Evolutionary conservation across 176 grass and related monocot species (phyloP), one percentile per base, ranked within the genome.

Genomic region (Oryza brachyantha): DNA sequence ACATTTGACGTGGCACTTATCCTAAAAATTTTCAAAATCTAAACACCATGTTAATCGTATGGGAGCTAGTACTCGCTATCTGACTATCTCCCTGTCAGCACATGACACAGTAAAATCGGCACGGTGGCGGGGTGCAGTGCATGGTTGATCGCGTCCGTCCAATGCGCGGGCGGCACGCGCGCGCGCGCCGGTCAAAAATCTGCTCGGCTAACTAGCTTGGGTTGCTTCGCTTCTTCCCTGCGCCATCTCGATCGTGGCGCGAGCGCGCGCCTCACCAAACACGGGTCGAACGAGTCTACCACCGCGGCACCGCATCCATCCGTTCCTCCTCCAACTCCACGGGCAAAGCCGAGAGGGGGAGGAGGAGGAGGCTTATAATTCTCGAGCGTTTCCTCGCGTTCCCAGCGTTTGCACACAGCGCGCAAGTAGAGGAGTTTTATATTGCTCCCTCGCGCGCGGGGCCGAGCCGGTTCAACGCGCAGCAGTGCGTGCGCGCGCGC

Each of bases 131-230:
- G n/a, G n/a, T n/a, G n/a, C n/a, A n/a, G n/a, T n/a, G n/a, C n/a
- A n/a, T n/a, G n/a, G n/a, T 4, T 22, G 50, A 55, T 55, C 50
- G 50, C n/a, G 52, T 57, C 52, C 52, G 52, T 40, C 3, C 25
- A 26, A 8, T 41, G 64, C 14, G 60, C 24, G 7, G 36, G 45
- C 29, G 0, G 6, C n/a, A 10, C 45, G 9, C 17, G 36, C 9
- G 1, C 59, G 4, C 77, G 62, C 29, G 21, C 73, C 74, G 75
- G 86, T 84, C 86, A 88, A 88, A 88, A 80, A 74, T 79, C 74
- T 16, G n/a, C 66, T 55, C 43, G 46, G 73, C 32, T 61, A 22
- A 4, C 48, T 52, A 6, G 46, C 46, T 50, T 7, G 4, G 16
- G 3, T 17, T 17, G 46, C 46, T 52, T 21, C 4, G 46, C 48